A percentile compares a stretch with the other conserved stretches of the same genome.
phyloP scores from a whole-genome alignment of 1,284 basidiomycete species.

The Trametes versicolor region DNA sequence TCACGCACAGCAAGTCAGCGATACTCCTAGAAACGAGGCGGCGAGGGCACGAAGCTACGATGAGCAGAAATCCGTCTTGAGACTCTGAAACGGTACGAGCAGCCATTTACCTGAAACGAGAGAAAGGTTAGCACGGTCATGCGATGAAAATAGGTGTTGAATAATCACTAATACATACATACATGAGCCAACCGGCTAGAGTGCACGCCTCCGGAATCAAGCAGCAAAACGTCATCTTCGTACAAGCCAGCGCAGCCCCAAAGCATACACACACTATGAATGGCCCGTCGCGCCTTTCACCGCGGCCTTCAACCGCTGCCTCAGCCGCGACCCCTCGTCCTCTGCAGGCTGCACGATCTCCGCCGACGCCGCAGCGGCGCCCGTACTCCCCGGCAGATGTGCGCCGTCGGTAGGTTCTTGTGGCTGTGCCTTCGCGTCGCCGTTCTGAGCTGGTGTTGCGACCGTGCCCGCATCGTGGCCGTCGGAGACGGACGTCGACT shows the following conservation, averaged over 20 bases:
- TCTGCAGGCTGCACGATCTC: constrained; percentile 19
- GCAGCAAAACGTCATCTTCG: not conserved
- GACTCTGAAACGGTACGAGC: too few species aligned
- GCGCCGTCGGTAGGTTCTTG: not conserved
- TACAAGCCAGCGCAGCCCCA: not conserved
- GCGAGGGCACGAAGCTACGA: too few species aligned
- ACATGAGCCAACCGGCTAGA: too few species aligned
- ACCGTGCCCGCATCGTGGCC: not conserved
- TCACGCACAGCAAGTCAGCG: too few species aligned
- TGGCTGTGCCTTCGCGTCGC: constrained; percentile 8
- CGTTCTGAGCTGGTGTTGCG: not conserved
- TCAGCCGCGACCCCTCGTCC: constrained; percentile 38
- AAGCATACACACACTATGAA: not conserved
- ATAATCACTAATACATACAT: too few species aligned
- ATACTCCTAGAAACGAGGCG: too few species aligned
- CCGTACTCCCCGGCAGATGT: not conserved
- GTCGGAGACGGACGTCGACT: constrained; percentile 7
- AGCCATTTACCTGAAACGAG: too few species aligned
- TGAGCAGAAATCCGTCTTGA: too few species aligned
- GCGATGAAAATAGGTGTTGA: too few species aligned
- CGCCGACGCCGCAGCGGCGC: not conserved
- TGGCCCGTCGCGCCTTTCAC: constrained; percentile 37
- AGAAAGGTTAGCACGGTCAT: too few species aligned
- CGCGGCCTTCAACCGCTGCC: constrained; percentile 42
- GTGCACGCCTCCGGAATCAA: not conserved